Base-by-base conservation (phyloP, 768 basidiomycete genomes). In the Multifurca ochricompacta region DNA sequence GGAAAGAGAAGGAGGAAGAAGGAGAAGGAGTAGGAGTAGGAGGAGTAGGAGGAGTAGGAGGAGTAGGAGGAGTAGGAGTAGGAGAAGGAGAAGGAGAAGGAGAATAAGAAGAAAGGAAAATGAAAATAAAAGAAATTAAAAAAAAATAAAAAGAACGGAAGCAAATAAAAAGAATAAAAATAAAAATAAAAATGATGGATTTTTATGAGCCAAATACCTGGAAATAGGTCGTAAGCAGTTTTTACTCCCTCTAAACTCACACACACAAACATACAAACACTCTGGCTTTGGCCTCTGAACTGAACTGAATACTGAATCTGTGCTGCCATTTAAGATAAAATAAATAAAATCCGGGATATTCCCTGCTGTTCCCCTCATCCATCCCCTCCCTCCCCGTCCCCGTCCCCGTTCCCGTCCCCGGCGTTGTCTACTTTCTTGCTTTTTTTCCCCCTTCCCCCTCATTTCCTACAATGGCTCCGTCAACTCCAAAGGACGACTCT, bases 261-360 rank as follows among this genome's bases (percentile, higher is more conserved):
- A n/a, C n/a, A n/a, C n/a, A n/a, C n/a, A n/a, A n/a, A n/a, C n/a
- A n/a, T n/a, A n/a, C n/a, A n/a, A n/a, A n/a, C n/a, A n/a, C n/a
- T n/a, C n/a, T n/a, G n/a, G n/a, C n/a, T n/a, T n/a, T n/a, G n/a
- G n/a, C n/a, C n/a, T n/a, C n/a, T n/a, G n/a, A n/a, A n/a, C n/a
- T n/a, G n/a, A n/a, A n/a, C n/a, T n/a, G n/a, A n/a, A n/a, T n/a
- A n/a, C 78, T 75, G 80, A 78, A 77, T 77, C 81, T 76, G 71
- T 69, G 70, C 77, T 68, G 73, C 77, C 76, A 57, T 60, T 58
- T 56, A 60, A 58, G 59, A 59, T 58, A 57, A 57, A 57, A n/a
- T n/a, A n/a, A n/a, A n/a, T n/a, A n/a, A 52, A 57, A 58, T 56
- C 52, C 61, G 54, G 54, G 53, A 54, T 56, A 59, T 52, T 58